Conservation (phyloP, 768 basidiomycete genomes). For the Psilocybe sp. region DNA sequence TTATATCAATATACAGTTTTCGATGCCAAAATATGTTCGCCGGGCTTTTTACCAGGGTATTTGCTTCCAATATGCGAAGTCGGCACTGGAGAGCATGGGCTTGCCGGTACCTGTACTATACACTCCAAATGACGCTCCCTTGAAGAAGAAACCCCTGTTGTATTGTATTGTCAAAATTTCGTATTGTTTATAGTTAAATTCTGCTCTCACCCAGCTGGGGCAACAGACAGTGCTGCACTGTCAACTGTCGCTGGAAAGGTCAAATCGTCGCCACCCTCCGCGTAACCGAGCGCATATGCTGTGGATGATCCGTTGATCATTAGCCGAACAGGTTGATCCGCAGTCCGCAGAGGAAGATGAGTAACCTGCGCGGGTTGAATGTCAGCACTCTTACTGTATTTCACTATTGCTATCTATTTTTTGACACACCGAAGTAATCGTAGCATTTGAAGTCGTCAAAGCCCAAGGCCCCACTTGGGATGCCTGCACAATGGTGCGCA, state of each 20-base stretch:
- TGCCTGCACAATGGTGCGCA: not conserved
- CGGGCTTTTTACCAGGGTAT: not conserved
- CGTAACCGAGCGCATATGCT: not conserved
- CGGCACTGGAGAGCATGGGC: not conserved
- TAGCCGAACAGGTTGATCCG: not conserved
- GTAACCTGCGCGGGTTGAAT: not conserved
- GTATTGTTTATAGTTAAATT: not conserved
- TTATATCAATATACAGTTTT: too few species aligned
- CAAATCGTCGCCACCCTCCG: not conserved
- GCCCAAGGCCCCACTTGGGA: slow-evolving; percentile 1
- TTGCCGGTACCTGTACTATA: slow-evolving; percentile 1
- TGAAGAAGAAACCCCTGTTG: slow-evolving; percentile 1
- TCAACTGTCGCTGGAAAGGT: not conserved
- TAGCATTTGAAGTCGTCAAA: slow-evolving; percentile 1
- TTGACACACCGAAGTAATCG: not conserved
- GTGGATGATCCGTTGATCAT: not conserved
- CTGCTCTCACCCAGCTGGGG: not conserved
- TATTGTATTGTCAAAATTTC: not conserved
- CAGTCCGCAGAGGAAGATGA: not conserved
- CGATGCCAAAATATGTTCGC: too few species aligned
- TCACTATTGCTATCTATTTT: too few species aligned
- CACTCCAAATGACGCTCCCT: slow-evolving; percentile 1
- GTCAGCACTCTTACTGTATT: not conserved
- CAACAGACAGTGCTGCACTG: not conserved
- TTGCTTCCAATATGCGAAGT: slow-evolving; percentile 1